Evolutionary conservation across 495 filamentous ascomycete species (phyloP), one percentile per base, ranked within the genome.

Genomic region (Podospora anserina): DNA sequence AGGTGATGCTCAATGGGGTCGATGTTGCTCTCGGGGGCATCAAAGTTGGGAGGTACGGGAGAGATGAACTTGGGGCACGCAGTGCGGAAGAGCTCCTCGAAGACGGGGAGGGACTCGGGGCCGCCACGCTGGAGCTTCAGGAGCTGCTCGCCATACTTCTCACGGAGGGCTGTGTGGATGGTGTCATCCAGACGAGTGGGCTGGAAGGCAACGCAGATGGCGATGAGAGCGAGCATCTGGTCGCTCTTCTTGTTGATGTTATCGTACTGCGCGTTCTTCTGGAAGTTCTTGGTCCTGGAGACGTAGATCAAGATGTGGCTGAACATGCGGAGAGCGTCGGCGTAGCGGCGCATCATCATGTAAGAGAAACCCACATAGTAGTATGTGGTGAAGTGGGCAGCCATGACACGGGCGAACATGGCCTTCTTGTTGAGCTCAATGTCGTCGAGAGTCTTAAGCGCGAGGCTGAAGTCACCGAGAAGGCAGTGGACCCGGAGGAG

Each of bases 271-370:
- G 94, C 90, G 78, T 90, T 92, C 89, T 99, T 99, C 82, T 98
- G 96, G 88, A 98, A 97, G 84, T 97, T 97, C 90, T 99, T 99
- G 75, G 95, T 99, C 70, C 95, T 88, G 62, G 92, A 96, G 70
- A 98, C 96, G 84, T 99, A 99, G 82, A 99, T 91, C 78, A 99
- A 87, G 81, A 99, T 99, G 86, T 99, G 95, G 85, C 91, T 94
- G 89, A 99, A 99, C 89, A 96, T 94, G 85, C 94, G 92, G 82
- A 98, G 97, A 79, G 95, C 95, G 78, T 99, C 95, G 81, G 92
- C 92, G 77, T 99, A 99, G 77, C 95, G 91, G 80, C 94, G 93
- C 92, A 97, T 94, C 95, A 99, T 99, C 95, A 99, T 98, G 88
- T 99, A 99, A 73, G 92, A 96, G 88, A 99, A 98, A 66, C 95